Conservation (phyloP, 495 filamentous ascomycete species). For the Penicillium longicatenatum region DNA sequence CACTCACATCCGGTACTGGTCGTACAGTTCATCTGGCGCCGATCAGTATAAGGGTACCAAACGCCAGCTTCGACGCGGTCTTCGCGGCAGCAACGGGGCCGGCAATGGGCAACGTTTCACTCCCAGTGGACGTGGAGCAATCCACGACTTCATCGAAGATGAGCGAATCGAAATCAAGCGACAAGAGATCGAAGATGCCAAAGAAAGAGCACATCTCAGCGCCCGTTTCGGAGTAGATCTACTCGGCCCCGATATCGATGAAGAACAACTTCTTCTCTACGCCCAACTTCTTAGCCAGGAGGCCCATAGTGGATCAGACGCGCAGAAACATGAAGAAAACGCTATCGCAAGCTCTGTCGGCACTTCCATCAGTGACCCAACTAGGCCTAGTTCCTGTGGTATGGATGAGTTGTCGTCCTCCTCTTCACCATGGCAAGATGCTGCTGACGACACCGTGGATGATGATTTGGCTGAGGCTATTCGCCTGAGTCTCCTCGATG, state of each 20-base stretch:
- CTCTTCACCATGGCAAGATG: constrained; percentile 41
- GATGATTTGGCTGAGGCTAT: constrained; percentile 82
- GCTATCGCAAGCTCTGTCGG: constrained; percentile 51
- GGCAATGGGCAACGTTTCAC: constrained; percentile 57
- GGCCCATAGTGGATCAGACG: constrained; percentile 57
- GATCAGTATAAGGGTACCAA: constrained; percentile 68
- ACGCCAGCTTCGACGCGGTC: constrained; percentile 59
- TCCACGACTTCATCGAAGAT: constrained; percentile 78
- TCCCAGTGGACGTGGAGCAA: constrained; percentile 59
- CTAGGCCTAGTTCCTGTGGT: constrained; percentile 52
- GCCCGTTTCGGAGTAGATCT: constrained; percentile 81
- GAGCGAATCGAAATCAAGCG: constrained; percentile 77
- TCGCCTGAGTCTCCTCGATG: constrained; percentile 70
- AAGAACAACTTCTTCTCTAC: constrained; percentile 89
- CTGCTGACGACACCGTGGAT: constrained; percentile 62
- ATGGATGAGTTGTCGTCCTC: constrained; percentile 47
- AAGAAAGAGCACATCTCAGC: constrained; percentile 66
- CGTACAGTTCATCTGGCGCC: constrained; percentile 73
- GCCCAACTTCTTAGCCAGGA: constrained; percentile 88
- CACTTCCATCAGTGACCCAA: constrained; percentile 44
- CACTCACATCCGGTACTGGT: constrained; percentile 87
- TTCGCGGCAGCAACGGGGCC: constrained; percentile 59
- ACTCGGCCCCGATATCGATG: constrained; percentile 68
- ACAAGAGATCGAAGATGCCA: constrained; percentile 64
- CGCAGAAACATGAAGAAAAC: constrained; percentile 54